Base-by-base conservation (phyloP, 805 yeast species). In the Vanderwaltozyma verrucispora region DNA sequence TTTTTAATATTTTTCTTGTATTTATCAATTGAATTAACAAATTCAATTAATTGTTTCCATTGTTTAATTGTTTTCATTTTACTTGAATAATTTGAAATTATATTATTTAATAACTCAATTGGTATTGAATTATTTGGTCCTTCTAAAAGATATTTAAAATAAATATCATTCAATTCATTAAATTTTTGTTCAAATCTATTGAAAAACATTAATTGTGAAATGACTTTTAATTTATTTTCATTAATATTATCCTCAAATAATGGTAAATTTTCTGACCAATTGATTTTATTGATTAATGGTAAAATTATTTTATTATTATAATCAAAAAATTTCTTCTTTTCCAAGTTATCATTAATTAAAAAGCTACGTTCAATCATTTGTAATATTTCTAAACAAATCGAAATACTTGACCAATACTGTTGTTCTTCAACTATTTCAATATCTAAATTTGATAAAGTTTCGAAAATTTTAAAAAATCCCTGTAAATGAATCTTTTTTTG, bases 11-110 rank as follows among this genome's bases (percentile, higher is more conserved):
- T 42, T 39, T 60, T 52, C 10, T 58, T 59, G 10, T 62, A 60
- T n/a, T n/a, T n/a, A n/a, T n/a, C n/a, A n/a, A 5, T 74, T 67
- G 2, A 65, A 65, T 31, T 39, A 11, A 69, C 71, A 15, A 78
- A 52, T 24, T 72, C 74, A 25, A 70, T 56, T 5, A 77, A 58
- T 46, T 72, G 77, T 54, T 80, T 80, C 68, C 77, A 80, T 27
- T 74, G 77, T 45, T 73, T 56, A 10, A 52, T 47, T 17, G 50
- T 71, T 35, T 59, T 56, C 27, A 60, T 59, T 30, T 58, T 56
- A 21, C 58, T 52, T 25, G 75, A 59, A 3, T 65, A 55, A 10
- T 69, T 56, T 11, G 67, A 60, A 35, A 78, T 57, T 5, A 68
- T 59, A 20, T 72, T 60, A 8, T 65, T 57, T 14, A 74, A 50